These are phyloP conservation scores for Rhizomucor pusillus DNA, from an alignment of 371 early-diverging fungal species.

Conservation along the genomic window DNA sequence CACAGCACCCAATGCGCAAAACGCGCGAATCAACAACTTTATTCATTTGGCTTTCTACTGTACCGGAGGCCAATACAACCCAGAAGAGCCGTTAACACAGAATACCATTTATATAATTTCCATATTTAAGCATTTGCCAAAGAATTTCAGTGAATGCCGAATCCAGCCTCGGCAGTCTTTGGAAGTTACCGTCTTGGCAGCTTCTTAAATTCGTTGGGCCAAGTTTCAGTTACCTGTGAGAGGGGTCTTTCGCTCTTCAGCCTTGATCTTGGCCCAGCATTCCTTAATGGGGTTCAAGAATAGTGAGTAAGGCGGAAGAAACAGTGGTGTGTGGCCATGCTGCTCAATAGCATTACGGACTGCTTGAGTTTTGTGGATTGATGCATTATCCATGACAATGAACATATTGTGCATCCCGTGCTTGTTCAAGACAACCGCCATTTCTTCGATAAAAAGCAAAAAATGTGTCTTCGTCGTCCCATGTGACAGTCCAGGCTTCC, in stretches of 20 bases:
- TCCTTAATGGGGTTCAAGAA: not conserved
- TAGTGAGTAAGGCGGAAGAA: not conserved
- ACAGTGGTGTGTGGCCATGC: not conserved
- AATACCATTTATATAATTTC: too few relatives aligned
- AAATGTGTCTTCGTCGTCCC: not conserved
- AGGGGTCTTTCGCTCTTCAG: not conserved
- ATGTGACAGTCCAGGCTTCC: too few relatives aligned
- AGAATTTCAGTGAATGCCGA: slow-evolving; percentile 3
- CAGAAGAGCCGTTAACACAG: too few relatives aligned
- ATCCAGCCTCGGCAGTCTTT: slow-evolving; percentile 21
- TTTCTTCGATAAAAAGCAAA: not conserved
- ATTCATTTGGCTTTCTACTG: too few relatives aligned
- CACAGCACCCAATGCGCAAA: too few relatives aligned
- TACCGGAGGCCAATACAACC: too few relatives aligned
- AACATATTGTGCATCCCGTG: not conserved
- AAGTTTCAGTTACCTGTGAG: not conserved
- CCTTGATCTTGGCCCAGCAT: slow-evolving; percentile 3
- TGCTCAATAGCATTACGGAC: not conserved
- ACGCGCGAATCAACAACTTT: too few relatives aligned
- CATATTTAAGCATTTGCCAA: not conserved
- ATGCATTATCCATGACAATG: slow-evolving; percentile 2
- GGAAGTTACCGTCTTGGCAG: slow-evolving; percentile 14
- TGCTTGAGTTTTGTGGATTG: not conserved
- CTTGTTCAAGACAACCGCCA: not conserved
- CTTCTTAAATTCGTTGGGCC: slow-evolving; percentile 1